These are phyloP conservation scores for Candida ulmi DNA, from an alignment of 805 yeast species.

Conservation along the genomic window DNA sequence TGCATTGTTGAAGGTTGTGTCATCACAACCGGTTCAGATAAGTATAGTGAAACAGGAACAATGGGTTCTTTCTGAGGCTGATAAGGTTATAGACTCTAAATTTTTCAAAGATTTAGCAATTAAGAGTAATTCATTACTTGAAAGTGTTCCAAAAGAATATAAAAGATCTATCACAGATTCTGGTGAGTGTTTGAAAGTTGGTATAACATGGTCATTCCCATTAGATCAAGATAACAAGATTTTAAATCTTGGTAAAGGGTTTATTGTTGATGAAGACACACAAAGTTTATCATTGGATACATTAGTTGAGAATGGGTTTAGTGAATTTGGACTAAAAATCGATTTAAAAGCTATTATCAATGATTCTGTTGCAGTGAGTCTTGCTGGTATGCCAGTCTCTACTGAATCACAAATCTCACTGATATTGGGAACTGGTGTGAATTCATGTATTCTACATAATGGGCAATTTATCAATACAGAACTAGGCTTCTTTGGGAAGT, in stretches of 20 bases:
- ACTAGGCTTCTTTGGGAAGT: slow-evolving; percentile 47
- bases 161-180: no score
- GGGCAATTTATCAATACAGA: slow-evolving; percentile 42
- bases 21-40: background rate
- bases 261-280: slow-evolving; percentile 35
- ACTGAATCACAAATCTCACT: slow-evolving; percentile 38
- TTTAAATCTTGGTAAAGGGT: slow-evolving; percentile 58
- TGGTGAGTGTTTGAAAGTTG: no score
- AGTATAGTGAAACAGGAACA: slow-evolving; percentile 1
- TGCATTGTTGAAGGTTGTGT: slow-evolving; percentile 15
- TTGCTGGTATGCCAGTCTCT: slow-evolving; percentile 49
- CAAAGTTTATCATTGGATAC: slow-evolving; percentile 34
- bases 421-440: slow-evolving; percentile 67
- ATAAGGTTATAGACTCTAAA: slow-evolving; percentile 32
- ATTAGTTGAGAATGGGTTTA: slow-evolving; percentile 33
- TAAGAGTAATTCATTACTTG: no score
- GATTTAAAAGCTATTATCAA: slow-evolving; percentile 46
- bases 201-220: slow-evolving; percentile 57
- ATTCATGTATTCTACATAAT: slow-evolving; percentile 37
- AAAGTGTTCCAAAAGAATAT: no score
- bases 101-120: slow-evolving; percentile 37
- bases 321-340: slow-evolving; percentile 22
- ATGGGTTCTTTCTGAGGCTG: slow-evolving; percentile 15
- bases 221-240: slow-evolving; percentile 36
- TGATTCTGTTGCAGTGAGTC: slow-evolving; percentile 61